Evolutionary conservation across 371 early-diverging fungal genomes (phyloP).

Genomic region (Thermomucor indicae-seudaticae): DNA sequence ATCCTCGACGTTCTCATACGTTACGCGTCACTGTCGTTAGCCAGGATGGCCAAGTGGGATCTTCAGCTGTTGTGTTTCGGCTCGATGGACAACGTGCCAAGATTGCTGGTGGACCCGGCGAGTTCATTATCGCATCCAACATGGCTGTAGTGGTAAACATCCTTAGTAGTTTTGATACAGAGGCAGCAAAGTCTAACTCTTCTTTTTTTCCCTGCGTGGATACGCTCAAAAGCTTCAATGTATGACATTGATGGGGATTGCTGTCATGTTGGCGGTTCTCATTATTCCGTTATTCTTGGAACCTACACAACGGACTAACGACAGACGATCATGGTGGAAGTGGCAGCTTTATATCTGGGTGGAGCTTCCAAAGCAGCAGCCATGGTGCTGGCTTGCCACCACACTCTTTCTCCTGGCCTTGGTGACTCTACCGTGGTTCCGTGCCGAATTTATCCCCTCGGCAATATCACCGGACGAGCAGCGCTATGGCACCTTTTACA

Average conservation of each 20-base stretch:
- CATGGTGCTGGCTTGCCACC: constrained; percentile 40
- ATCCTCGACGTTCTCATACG: constrained; percentile 59
- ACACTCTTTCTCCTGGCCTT: constrained; percentile 42
- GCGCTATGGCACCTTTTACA: constrained; percentile 52
- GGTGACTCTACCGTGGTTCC: constrained; percentile 45
- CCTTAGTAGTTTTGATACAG: too few species aligned
- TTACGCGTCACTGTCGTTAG: constrained; percentile 57
- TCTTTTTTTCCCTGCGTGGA: too few species aligned
- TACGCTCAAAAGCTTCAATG: constrained; percentile 14
- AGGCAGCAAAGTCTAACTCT: too few species aligned
- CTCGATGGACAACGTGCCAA: constrained; percentile 57
- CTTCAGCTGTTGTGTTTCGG: constrained; percentile 48
- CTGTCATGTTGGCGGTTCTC: constrained; percentile 10
- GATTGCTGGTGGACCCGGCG: constrained; percentile 66
- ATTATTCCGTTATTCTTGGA: constrained; percentile 1
- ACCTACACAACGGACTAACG: not conserved
- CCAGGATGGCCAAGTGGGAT: constrained; percentile 38
- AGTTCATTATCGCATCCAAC: constrained; percentile 66
- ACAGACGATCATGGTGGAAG: not conserved
- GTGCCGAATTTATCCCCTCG: constrained; percentile 52
- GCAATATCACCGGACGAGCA: constrained; percentile 25
- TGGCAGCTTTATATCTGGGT: constrained; percentile 23
- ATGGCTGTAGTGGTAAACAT: constrained; percentile 46
- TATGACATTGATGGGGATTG: constrained; percentile 16
- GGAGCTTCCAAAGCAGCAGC: constrained; percentile 22